Evolutionary conservation across 23 red algal species (phyloP).

Genomic region (Gracilariopsis chorda): DNA sequence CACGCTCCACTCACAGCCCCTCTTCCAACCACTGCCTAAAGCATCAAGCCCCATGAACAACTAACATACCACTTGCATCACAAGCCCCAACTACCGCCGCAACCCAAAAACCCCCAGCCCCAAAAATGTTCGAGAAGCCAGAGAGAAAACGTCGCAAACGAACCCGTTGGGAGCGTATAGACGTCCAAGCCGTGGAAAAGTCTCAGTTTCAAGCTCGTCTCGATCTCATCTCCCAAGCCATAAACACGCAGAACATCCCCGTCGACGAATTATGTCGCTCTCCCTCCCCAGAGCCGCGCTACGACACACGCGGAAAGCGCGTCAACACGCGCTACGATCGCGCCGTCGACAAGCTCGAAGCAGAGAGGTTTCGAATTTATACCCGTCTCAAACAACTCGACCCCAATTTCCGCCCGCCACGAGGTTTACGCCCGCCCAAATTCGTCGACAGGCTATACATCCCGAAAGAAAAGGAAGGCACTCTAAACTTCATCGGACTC

Average conservation of each 20-base stretch:
- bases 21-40: too few species aligned
- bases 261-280: constrained; percentile 91
- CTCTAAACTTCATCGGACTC: constrained; percentile 93
- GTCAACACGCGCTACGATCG: constrained; percentile 89
- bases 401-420: constrained; percentile 72
- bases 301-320: constrained; percentile 84
- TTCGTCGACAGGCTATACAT: constrained; percentile 75
- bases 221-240: constrained; percentile 47
- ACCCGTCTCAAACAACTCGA: constrained; percentile 59
- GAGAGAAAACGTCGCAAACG: constrained; percentile 57
- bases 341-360: constrained; percentile 77
- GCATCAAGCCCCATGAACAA: too few species aligned
- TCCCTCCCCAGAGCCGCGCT: constrained; percentile 86
- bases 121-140: constrained; percentile 23
- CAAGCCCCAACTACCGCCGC: background rate
- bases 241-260: constrained; percentile 67
- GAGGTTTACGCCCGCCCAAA: constrained; percentile 71
- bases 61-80: too few species aligned
- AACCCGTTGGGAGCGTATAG: constrained; percentile 64
- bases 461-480: constrained; percentile 80
- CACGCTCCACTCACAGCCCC: too few species aligned
- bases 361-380: constrained; percentile 73
- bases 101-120: background rate
- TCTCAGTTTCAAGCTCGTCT: constrained; percentile 47
- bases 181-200: constrained; percentile 39